Conservation (phyloP, 1,139 yeast genomes). For the Saccharomycopsis hybrid region DNA sequence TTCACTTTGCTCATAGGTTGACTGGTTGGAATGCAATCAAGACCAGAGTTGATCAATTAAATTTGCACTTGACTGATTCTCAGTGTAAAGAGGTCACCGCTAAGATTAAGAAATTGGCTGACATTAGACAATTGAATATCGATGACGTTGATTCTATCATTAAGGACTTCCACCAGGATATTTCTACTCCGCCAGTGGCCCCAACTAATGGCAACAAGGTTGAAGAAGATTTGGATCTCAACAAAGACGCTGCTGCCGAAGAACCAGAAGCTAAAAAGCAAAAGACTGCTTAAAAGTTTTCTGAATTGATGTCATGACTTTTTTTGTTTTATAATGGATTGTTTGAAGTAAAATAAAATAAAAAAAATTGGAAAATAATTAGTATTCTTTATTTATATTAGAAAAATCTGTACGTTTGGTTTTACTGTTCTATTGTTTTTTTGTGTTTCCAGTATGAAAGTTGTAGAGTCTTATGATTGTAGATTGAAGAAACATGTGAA, state of each 20-base stretch:
- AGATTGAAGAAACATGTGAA: no score
- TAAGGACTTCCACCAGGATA: slow-evolving; percentile 81
- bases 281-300: slow-evolving; percentile 18
- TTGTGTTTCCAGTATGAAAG: no score
- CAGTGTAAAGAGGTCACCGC: slow-evolving; percentile 93
- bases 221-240: slow-evolving; percentile 20
- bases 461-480: no score
- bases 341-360: no score
- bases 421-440: no score
- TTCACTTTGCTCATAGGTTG: slow-evolving; percentile 94
- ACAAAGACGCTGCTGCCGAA: slow-evolving; percentile 47
- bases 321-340: no score
- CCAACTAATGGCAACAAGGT: slow-evolving; percentile 26
- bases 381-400: no score
- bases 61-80: slow-evolving; percentile 81
- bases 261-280: slow-evolving; percentile 27
- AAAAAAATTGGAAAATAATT: no score
- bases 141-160: slow-evolving; percentile 97
- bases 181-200: slow-evolving; percentile 36
- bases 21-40: slow-evolving; percentile 99
- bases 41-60: slow-evolving; percentile 95
- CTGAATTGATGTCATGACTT: no score
- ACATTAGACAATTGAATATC: slow-evolving; percentile 86
- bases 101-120: slow-evolving; percentile 91
- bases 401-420: no score